Base-by-base conservation (phyloP, 495 filamentous ascomycete species). In the Halenospora varia region DNA sequence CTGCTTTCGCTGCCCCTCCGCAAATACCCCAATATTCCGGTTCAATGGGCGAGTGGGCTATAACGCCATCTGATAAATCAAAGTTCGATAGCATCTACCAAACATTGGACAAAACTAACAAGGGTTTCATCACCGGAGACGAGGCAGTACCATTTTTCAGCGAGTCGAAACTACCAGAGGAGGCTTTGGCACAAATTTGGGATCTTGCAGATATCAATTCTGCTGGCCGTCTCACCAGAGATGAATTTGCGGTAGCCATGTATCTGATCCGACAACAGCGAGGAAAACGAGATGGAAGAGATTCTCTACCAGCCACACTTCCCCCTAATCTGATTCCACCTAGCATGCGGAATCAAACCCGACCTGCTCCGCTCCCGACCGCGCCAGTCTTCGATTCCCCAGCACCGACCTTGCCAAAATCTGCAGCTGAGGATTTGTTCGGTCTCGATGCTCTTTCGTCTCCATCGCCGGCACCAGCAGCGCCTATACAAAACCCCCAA, bases 211-310 rank as follows among this genome's bases (percentile, higher is more conserved):
- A 97, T 77, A 94, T 97, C 68, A 88, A 88, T 61, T 92, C 89
- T 15, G 88, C 92, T 53, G 94, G 94, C 10, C 86, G 85, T 55
- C 76, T 98, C 41, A 91, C 77, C 29, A 79, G 81, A 54, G 94
- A 98, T 68, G 92, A 95, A 65, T 98, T 98, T 66, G 93, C 94
- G 0, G 92, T 98, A 50, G 94, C 95, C 48, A 97, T 98, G 94
- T 92, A 96, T 67, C 78, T 98, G 29, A 96, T 98, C 61, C 82
- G 90, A 55, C 85, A 94, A 67, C 92, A 96, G 69, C 82, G 91
- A 20, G 83, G 76, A 56, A 89, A 85, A 56, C 84, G 83, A 35
- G 84, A 84, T 49, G 77, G 78, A 13, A 66, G 77, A 25, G 68
- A 66, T 13, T 68, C 77, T 23, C 68, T 97, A 2, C 93, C 93